Evolutionary conservation across 345 rosid genomes (phyloP).

Genomic region (Moringa oleifera): DNA sequence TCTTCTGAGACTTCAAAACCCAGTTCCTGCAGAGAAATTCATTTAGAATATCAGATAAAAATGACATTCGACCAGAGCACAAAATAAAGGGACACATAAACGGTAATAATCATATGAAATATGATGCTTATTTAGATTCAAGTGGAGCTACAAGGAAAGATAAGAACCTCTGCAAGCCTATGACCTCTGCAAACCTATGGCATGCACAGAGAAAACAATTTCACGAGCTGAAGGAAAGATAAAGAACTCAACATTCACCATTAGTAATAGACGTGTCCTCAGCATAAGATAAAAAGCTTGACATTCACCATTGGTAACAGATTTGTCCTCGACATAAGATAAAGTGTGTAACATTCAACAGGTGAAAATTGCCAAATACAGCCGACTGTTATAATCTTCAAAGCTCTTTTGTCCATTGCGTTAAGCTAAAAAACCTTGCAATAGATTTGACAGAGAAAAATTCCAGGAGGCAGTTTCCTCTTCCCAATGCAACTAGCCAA

Average conservation of each 20-base stretch:
- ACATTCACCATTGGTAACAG: too few species aligned
- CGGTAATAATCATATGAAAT: background rate
- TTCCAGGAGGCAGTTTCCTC: too few species aligned
- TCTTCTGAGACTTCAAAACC: conserved; percentile 37
- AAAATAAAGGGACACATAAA: background rate
- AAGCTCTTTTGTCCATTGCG: background rate
- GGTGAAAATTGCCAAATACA: too few species aligned
- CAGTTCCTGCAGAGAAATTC: conserved; percentile 39
- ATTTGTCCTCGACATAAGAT: too few species aligned
- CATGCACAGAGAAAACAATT: background rate
- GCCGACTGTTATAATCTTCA: too few species aligned
- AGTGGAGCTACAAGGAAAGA: too few species aligned
- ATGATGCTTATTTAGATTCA: background rate
- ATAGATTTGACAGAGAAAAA: too few species aligned
- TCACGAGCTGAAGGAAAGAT: background rate
- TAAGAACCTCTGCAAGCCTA: background rate
- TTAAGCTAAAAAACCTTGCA: background rate
- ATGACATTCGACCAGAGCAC: background rate
- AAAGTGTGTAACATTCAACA: too few species aligned
- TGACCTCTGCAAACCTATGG: background rate
- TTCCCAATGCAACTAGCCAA: background rate
- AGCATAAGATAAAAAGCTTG: too few species aligned
- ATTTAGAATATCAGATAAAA: conserved; percentile 8
- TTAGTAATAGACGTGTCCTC: too few species aligned
- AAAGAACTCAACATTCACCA: background rate